Evolutionary conservation across 2,329 filamentous ascomycete species (phyloP).

Genomic region (Torrubiella hemipterigena): DNA sequence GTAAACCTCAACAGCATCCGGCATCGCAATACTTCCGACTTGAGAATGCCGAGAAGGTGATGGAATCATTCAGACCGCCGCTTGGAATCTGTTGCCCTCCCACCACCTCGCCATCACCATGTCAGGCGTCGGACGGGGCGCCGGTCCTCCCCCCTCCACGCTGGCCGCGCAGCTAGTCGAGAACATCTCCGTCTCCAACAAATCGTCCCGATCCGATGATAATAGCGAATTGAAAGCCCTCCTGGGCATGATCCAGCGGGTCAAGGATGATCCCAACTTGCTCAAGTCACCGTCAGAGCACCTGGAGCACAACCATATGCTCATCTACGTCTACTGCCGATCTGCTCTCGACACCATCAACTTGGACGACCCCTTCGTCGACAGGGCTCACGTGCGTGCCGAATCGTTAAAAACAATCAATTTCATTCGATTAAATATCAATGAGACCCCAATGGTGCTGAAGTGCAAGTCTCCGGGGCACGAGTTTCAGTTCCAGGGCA

Average conservation of each 20-base stretch:
- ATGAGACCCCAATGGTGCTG: constrained; percentile 62
- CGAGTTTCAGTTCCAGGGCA: constrained; percentile 37
- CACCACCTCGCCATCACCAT: no score
- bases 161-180: constrained; percentile 80
- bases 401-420: constrained; percentile 63
- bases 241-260: constrained; percentile 40
- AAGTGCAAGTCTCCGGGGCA: constrained; percentile 27
- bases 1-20: not conserved
- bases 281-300: constrained; percentile 55
- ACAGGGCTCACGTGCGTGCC: constrained; percentile 38
- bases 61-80: no score
- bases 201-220: constrained; percentile 50
- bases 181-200: constrained; percentile 57
- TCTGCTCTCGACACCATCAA: constrained; percentile 62
- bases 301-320: constrained; percentile 66
- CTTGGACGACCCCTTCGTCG: constrained; percentile 56
- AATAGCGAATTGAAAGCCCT: constrained; percentile 66
- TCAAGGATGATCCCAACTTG: constrained; percentile 36
- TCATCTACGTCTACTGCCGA: constrained; percentile 73
- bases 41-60: not conserved
- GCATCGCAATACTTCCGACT: not conserved
- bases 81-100: no score
- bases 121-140: not conserved
- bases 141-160: constrained; percentile 56
- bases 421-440: constrained; percentile 63